Conservation (phyloP, 257 asterid species). For the Solanum piurae region DNA sequence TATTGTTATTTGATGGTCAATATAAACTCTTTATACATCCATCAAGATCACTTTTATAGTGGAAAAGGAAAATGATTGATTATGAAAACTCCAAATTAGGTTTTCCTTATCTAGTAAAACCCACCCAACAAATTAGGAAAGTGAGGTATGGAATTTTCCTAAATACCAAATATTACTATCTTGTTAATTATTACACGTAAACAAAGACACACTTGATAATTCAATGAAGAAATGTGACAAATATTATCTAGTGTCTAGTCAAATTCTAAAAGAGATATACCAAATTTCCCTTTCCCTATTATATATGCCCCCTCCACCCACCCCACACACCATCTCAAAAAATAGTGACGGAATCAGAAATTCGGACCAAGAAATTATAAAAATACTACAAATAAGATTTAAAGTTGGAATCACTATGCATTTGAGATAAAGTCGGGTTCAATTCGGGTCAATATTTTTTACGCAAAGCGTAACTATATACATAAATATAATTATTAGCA, state of each 20-base stretch:
- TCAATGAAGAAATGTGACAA: background rate
- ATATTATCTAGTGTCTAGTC: background rate
- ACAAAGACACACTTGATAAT: background rate
- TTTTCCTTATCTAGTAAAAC: background rate
- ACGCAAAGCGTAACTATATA: background rate
- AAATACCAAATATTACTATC: background rate
- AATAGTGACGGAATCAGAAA: background rate
- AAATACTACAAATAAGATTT: no score
- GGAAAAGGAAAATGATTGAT: background rate
- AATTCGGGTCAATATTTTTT: background rate
- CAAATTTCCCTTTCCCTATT: background rate
- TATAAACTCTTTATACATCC: background rate
- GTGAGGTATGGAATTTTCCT: background rate
- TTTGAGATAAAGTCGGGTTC: background rate
- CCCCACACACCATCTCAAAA: background rate
- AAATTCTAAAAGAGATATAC: background rate
- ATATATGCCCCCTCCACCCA: background rate
- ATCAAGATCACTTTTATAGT: background rate
- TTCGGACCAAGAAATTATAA: accelerated
- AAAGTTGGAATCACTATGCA: background rate
- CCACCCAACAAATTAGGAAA: background rate
- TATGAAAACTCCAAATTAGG: background rate
- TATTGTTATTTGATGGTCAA: background rate
- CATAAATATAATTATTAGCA: background rate
- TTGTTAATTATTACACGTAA: background rate